Percentiles rank a stretch among this genome's conserved stretches.
phyloP scores from a whole-genome alignment of 495 filamentous ascomycete genomes.

The Rostrohypoxylon terebratum region DNA sequence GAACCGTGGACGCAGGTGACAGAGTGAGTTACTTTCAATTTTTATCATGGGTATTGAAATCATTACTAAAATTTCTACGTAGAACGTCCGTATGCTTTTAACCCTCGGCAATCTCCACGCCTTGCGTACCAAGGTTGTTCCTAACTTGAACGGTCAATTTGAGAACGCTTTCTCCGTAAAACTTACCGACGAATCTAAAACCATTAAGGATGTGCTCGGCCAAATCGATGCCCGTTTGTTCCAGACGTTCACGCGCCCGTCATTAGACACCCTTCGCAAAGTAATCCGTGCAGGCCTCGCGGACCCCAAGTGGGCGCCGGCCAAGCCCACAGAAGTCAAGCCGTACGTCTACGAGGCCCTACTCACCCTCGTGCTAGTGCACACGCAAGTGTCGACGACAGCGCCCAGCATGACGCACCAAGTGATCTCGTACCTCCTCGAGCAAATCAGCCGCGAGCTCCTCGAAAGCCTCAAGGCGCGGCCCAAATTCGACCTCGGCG shows the following conservation, averaged over 20 bases:
- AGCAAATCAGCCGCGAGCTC: constrained; percentile 76
- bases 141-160: constrained; percentile 84
- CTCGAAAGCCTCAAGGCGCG: constrained; percentile 76
- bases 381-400: constrained; percentile 91
- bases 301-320: constrained; percentile 73
- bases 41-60: not conserved
- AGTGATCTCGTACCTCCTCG: constrained; percentile 83
- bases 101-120: constrained; percentile 90
- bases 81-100: constrained; percentile 92
- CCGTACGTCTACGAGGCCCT: constrained; percentile 91
- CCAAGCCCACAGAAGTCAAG: constrained; percentile 77
- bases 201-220: constrained; percentile 85
- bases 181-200: constrained; percentile 89
- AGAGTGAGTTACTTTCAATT: constrained; percentile 65
- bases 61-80: constrained; percentile 45
- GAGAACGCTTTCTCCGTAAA: constrained; percentile 90
- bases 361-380: constrained; percentile 83
- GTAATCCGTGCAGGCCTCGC: constrained; percentile 78
- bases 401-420: constrained; percentile 74
- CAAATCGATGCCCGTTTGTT: constrained; percentile 93
- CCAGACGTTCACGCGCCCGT: constrained; percentile 85
- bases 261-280: constrained; percentile 67
- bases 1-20: constrained; percentile 73
- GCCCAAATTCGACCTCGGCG: constrained; percentile 75
- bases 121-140: constrained; percentile 80